A percentile compares a stretch with the other conserved stretches of the same genome.
Evolutionary conservation across 164 flowering plant genomes (phyloP).

Genomic region (Umbilicus rupestris): DNA sequence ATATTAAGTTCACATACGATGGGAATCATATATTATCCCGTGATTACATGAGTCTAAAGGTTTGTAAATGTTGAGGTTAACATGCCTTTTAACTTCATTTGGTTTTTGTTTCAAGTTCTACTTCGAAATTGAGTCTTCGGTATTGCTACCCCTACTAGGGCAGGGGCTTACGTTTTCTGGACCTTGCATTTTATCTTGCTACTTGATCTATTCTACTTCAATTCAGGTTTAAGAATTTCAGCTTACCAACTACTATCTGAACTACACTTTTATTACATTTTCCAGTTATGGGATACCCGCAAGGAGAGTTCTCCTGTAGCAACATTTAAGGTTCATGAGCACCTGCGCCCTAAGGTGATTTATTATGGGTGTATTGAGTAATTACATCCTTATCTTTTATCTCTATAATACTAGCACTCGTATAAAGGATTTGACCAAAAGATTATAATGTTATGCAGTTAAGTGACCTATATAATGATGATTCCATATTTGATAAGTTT

Average conservation of each 20-base stretch:
- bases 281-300: slow-evolving; percentile 72
- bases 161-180: neutral
- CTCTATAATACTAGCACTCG: neutral
- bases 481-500: slow-evolving; percentile 69
- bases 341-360: slow-evolving; percentile 62
- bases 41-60: slow-evolving; percentile 86
- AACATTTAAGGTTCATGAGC: slow-evolving; percentile 58
- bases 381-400: neutral
- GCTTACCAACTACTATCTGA: neutral
- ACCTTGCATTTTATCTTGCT: neutral
- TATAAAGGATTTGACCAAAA: neutral
- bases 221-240: neutral
- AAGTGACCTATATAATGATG: slow-evolving; percentile 52
- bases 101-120: too few species aligned
- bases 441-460: slow-evolving; percentile 31
- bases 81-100: neutral
- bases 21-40: slow-evolving; percentile 71
- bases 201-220: neutral
- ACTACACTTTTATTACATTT: slow-evolving; percentile 9
- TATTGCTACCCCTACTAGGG: too few species aligned
- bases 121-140: neutral
- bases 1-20: slow-evolving; percentile 58
- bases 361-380: neutral
- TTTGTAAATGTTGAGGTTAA: slow-evolving; percentile 14
- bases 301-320: slow-evolving; percentile 66